phyloP scores from a whole-genome alignment of 2,329 filamentous ascomycete genomes.

The Oidium heveae region DNA sequence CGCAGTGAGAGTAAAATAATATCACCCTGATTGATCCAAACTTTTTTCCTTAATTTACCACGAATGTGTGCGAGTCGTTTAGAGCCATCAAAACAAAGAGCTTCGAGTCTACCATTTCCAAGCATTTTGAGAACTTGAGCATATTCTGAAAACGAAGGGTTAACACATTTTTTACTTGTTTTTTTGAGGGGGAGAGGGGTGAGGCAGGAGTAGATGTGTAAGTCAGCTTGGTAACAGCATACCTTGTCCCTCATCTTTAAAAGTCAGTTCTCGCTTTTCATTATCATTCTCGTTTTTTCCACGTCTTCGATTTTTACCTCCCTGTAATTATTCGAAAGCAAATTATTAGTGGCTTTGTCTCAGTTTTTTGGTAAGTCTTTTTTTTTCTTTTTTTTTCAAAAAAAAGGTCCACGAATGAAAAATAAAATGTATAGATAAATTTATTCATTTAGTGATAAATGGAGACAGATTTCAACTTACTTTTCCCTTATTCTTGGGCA shows the following conservation, averaged over 20 bases:
- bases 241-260: constrained; percentile 95
- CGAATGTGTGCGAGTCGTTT: constrained; percentile 69
- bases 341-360: constrained; percentile 1
- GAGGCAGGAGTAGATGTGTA: too few relatives aligned
- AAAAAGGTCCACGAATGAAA: too few relatives aligned
- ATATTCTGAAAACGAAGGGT: constrained; percentile 29
- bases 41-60: constrained; percentile 97
- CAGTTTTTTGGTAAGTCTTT: not conserved
- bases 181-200: constrained; percentile 14
- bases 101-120: constrained; percentile 80
- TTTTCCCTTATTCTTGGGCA: constrained; percentile 99
- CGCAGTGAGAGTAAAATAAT: constrained; percentile 74
- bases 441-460: too few relatives aligned
- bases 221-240: constrained; percentile 8
- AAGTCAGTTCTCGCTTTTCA: constrained; percentile 93
- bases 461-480: constrained; percentile 23
- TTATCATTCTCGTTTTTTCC: constrained; percentile 99
- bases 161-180: constrained; percentile 1
- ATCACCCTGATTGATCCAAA: constrained; percentile 98
- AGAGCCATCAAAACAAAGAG: constrained; percentile 76
- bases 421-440: too few relatives aligned
- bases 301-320: constrained; percentile 93
- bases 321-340: constrained; percentile 27
- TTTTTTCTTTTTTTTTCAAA: too few relatives aligned
- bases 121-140: constrained; percentile 89